phyloP scores from a whole-genome alignment of 2,329 filamentous ascomycete species.

The Ascomycota sp. region DNA sequence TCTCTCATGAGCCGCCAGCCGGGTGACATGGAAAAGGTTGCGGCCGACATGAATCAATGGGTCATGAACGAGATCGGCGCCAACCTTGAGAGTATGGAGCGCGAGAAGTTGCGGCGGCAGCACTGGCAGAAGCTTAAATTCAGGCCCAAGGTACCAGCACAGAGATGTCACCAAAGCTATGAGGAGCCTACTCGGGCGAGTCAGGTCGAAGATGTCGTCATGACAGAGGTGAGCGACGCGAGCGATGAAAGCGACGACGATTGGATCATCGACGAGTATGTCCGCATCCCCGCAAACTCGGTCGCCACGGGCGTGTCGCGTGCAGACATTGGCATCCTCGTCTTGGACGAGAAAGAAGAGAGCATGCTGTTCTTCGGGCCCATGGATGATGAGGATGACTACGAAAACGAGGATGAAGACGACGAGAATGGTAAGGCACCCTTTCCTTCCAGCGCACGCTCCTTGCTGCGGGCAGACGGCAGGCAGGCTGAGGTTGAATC shows the following conservation, averaged over 20 bases:
- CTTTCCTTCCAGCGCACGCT: background rate
- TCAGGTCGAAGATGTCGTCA: conserved; percentile 9
- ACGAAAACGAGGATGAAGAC: conserved; percentile 34
- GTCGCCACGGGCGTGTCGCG: conserved; percentile 23
- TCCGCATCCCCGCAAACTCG: conserved; percentile 32
- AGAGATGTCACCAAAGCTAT: conserved; percentile 33
- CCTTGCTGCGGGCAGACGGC: background rate
- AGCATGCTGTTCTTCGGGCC: conserved; percentile 36
- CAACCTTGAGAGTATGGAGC: conserved; percentile 25
- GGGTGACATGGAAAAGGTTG: conserved; percentile 25
- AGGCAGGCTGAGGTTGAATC: background rate
- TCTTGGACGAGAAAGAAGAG: conserved; percentile 35
- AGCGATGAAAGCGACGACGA: conserved; percentile 26
- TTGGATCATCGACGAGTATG: conserved; percentile 42
- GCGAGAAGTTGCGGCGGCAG: conserved; percentile 12
- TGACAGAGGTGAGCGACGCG: conserved; percentile 17
- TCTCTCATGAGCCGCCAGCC: conserved; percentile 13
- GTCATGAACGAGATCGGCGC: conserved; percentile 34
- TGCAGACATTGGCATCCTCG: conserved; percentile 30
- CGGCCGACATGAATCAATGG: conserved; percentile 34
- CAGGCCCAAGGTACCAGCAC: conserved; percentile 30
- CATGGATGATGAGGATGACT: conserved; percentile 38
- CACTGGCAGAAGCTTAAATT: conserved; percentile 17
- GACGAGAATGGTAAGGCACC: conserved; percentile 36
- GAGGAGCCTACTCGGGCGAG: conserved; percentile 13